Evolutionary conservation across 306 rosid genomes (phyloP).

Genomic region (Trifolium dubium): DNA sequence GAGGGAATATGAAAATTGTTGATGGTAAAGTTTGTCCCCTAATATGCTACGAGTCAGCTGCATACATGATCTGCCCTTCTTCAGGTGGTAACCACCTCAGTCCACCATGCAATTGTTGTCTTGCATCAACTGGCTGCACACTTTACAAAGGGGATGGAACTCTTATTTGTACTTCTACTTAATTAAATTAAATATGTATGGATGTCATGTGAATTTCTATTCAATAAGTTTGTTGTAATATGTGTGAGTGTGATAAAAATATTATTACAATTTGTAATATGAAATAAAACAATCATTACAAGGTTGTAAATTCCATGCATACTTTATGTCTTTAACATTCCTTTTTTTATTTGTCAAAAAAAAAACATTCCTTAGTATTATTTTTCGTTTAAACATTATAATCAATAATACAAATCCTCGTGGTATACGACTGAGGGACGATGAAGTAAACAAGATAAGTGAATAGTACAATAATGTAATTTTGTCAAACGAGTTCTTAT

Average conservation of each 20-base stretch:
- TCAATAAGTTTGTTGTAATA: neutral
- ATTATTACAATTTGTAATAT: too few species aligned
- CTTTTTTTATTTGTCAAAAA: too few species aligned
- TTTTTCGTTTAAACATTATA: too few species aligned
- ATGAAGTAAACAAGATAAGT: too few species aligned
- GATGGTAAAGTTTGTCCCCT: constrained; percentile 37
- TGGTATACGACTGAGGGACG: too few species aligned
- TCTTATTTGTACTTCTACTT: constrained; percentile 36
- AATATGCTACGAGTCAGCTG: constrained; percentile 27
- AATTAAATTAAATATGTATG: neutral
- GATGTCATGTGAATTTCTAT: neutral
- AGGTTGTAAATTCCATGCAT: too few species aligned
- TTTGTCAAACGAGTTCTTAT: too few species aligned
- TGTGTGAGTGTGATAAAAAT: neutral
- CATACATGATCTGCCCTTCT: constrained; percentile 56
- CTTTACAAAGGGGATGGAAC: constrained; percentile 46
- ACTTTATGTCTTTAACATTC: too few species aligned
- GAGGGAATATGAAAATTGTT: neutral
- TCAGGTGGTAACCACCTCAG: constrained; percentile 43
- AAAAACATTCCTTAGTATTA: too few species aligned
- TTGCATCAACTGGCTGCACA: constrained; percentile 45
- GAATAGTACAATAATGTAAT: too few species aligned
- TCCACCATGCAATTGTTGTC: constrained; percentile 54
- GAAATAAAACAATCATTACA: too few species aligned
- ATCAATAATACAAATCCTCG: too few species aligned